A percentile compares a stretch with the other conserved stretches of the same genome.
Conservation (phyloP, 495 filamentous ascomycete genomes). For the Podospora comata region DNA sequence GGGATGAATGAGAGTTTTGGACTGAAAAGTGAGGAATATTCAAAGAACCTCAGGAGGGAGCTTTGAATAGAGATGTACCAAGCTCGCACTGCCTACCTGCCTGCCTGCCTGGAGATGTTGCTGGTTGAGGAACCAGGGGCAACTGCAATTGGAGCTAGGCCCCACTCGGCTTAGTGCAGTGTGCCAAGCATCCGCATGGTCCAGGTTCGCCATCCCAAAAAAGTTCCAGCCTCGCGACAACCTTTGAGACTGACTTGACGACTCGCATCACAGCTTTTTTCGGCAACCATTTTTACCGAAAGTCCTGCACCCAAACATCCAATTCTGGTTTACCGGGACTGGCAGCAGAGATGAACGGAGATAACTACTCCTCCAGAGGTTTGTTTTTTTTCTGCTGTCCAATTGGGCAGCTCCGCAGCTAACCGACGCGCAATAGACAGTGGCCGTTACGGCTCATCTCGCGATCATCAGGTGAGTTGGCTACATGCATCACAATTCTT, state of each 20-base stretch:
- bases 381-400: constrained; percentile 28
- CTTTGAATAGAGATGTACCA: not conserved
- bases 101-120: not conserved
- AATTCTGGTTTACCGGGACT: constrained; percentile 7
- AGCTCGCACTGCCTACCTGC: not conserved
- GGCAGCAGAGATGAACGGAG: constrained; percentile 73
- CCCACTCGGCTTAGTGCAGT: constrained; percentile 17
- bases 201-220: constrained; percentile 24
- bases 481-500: not conserved
- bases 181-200: constrained; percentile 8
- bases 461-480: constrained; percentile 66
- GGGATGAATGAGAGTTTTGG: not conserved
- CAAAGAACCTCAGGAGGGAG: not conserved
- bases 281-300: constrained; percentile 5
- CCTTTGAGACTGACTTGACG: constrained; percentile 2
- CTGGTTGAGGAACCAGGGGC: constrained; percentile 6
- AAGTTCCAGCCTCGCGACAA: constrained; percentile 42
- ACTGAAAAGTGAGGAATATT: not conserved
- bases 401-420: constrained; percentile 3
- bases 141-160: constrained; percentile 18
- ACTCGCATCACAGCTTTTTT: constrained; percentile 9
- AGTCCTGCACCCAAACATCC: constrained; percentile 18
- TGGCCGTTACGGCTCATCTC: constrained; percentile 63
- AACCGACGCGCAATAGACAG: constrained; percentile 44
- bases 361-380: constrained; percentile 80